Conservation (phyloP, 2,329 filamentous ascomycete genomes). For the Monilinia polystroma region DNA sequence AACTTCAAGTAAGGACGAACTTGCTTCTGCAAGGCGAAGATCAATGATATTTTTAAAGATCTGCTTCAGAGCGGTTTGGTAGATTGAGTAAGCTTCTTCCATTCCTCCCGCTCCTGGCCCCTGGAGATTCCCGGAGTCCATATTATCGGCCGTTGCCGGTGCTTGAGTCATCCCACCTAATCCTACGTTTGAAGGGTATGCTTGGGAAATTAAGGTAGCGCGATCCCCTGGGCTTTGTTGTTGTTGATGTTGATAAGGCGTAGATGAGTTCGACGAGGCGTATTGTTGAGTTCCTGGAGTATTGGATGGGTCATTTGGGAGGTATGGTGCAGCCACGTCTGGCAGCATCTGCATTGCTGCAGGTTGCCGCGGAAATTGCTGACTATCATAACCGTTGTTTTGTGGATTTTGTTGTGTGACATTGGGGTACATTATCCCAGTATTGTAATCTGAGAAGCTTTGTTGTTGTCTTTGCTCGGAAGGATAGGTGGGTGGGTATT, state of each 20-base stretch:
- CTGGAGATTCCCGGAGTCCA: slow-evolving; percentile 59
- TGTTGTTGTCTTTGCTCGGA: slow-evolving; percentile 58
- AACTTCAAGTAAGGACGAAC: slow-evolving; percentile 57
- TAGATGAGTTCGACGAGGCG: slow-evolving; percentile 51
- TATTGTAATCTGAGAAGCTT: slow-evolving; percentile 57
- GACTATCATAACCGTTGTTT: slow-evolving; percentile 71
- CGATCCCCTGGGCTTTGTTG: slow-evolving; percentile 57
- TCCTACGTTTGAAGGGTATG: slow-evolving; percentile 50
- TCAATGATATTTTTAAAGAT: slow-evolving; percentile 62
- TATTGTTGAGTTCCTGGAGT: slow-evolving; percentile 53
- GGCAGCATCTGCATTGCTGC: slow-evolving; percentile 75
- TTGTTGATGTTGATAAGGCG: slow-evolving; percentile 53
- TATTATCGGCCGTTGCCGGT: slow-evolving; percentile 42
- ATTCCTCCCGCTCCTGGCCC: slow-evolving; percentile 52
- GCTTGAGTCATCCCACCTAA: slow-evolving; percentile 50
- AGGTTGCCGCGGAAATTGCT: slow-evolving; percentile 75
- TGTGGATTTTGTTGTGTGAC: slow-evolving; percentile 63
- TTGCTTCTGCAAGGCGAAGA: slow-evolving; percentile 59
- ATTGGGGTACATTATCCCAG: slow-evolving; percentile 80
- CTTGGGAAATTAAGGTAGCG: slow-evolving; percentile 54
- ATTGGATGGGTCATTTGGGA: slow-evolving; percentile 64
- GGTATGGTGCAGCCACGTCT: slow-evolving; percentile 74
- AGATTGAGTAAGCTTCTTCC: slow-evolving; percentile 68
- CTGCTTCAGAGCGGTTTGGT: slow-evolving; percentile 59
- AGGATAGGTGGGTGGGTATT: slow-evolving; percentile 36